These are phyloP conservation scores for Plantago major DNA, from an alignment of 257 asterid species.

Conservation along the genomic window DNA sequence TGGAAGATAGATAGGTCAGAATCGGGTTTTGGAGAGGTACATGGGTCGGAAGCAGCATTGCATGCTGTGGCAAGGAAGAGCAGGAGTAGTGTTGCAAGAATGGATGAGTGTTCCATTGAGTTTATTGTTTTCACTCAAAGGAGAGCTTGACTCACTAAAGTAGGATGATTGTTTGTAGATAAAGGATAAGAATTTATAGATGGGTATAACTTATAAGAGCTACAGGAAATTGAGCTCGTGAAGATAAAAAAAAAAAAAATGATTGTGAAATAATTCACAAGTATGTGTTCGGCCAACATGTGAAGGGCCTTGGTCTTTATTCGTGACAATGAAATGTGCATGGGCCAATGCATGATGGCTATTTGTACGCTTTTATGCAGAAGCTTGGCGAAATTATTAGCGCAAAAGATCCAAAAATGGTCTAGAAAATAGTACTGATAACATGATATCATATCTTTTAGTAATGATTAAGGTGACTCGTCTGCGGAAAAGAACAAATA, in stretches of 20 bases:
- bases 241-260: not conserved
- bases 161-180: slow-evolving; percentile 17
- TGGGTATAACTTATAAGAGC: not conserved
- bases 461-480: not conserved
- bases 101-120: slow-evolving; percentile 41
- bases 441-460: not conserved
- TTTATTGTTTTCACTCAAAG: slow-evolving; percentile 8
- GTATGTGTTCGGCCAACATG: slow-evolving; percentile 23
- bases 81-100: slow-evolving; percentile 29
- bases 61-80: slow-evolving; percentile 33
- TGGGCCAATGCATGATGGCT: slow-evolving; percentile 9
- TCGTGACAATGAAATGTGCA: slow-evolving; percentile 26
- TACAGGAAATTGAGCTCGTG: slow-evolving; percentile 8
- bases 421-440: not conserved
- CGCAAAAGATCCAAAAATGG: not conserved
- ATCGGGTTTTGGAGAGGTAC: slow-evolving; percentile 40
- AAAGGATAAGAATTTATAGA: slow-evolving; percentile 26
- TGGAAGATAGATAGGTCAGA: slow-evolving; percentile 68
- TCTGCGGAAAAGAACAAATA: no score
- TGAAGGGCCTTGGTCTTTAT: slow-evolving; percentile 23
- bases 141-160: not conserved
- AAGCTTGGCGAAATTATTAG: not conserved
- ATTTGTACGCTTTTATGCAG: not conserved
- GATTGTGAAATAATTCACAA: slow-evolving; percentile 15
- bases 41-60: slow-evolving; percentile 41